Conservation (phyloP, 2,329 filamentous ascomycete species). For the Arachnomyces sp. region DNA sequence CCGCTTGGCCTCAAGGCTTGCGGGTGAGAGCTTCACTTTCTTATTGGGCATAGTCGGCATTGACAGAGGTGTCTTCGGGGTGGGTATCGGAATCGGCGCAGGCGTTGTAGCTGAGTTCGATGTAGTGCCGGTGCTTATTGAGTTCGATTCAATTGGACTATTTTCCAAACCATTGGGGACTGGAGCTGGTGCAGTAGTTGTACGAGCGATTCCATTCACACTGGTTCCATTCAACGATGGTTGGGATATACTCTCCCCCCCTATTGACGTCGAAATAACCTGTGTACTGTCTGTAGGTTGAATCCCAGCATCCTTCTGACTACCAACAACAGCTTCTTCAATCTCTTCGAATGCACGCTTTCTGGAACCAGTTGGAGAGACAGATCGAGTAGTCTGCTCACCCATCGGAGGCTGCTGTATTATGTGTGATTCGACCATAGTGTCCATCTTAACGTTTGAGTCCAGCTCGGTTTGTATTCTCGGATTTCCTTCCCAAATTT, state of each 20-base stretch:
- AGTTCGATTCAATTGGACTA: too few species aligned
- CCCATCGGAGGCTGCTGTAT: constrained; percentile 1
- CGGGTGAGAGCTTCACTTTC: constrained; percentile 25
- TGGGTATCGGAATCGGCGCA: neutral
- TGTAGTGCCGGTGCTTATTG: neutral
- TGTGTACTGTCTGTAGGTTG: too few species aligned
- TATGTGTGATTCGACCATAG: constrained; percentile 2
- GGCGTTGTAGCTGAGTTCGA: neutral
- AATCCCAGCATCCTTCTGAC: constrained; percentile 2
- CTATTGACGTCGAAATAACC: too few species aligned
- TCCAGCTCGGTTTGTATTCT: neutral
- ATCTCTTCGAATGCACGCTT: constrained; percentile 25
- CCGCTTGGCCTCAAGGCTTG: constrained; percentile 19
- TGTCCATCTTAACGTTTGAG: constrained; percentile 17
- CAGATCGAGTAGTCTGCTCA: constrained; percentile 1
- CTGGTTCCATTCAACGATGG: too few species aligned
- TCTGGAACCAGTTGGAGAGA: constrained; percentile 13
- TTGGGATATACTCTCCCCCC: too few species aligned
- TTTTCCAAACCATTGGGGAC: too few species aligned
- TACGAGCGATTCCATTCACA: too few species aligned
- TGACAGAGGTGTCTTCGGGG: constrained; percentile 8
- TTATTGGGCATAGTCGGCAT: constrained; percentile 16
- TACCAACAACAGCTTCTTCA: constrained; percentile 9
- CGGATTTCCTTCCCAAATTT: neutral
- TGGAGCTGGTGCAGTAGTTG: too few species aligned